Base-by-base conservation (phyloP, 192 early-diverging fungal species). In the Umbelopsis ramanniana region DNA sequence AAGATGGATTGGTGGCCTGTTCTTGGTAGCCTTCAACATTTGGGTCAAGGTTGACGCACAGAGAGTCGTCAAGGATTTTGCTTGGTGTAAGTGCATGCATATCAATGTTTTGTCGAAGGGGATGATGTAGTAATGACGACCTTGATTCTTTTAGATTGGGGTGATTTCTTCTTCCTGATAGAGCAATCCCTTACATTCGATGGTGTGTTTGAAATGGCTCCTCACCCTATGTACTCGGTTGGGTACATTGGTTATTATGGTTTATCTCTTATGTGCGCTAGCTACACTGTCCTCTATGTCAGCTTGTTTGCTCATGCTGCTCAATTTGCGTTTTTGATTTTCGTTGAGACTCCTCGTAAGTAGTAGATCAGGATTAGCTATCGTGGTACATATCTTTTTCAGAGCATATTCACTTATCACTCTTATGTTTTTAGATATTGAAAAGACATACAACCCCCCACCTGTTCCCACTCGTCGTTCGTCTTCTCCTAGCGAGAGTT, bases 161-260 rank as follows among this genome's bases (percentile, higher is more conserved):
- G 97, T 68, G 96, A 98, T 79, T 99, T 99, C 76, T 99, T 99
- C 87, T 98, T 99, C 80, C 81, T 97, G 66, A 86, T 94, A 57
- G 93, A 94, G 72, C 91, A 93, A 77, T 91, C 94, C n/a, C 82
- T 95, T 46, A 95, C 93, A 0, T 94, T 96, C 80, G 92, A 96
- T 78, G 94, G 95, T 47, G 94, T 96, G 21, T 97, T 97, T 84
- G 95, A 97, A 79, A 93, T 96, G 91, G 95, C 94, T 0, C 96
- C 96, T 47, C 97, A 99, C 74, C 97, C 97, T 11, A 99, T 98
- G 96, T 99, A 99, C 84, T 97, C 95, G 29, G 92, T 99, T 48
- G 97, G 97, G 22, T 99, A 98, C 76, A 89, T 92, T 23, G 95
- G 96, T 8, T 99, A 96, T 85, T 99, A 99, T 75, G 97, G 95